Evolutionary conservation across 2,329 filamentous ascomycete genomes (phyloP), one percentile per base, ranked within the genome.

Genomic region (Ceratocystiopsis sp.): DNA sequence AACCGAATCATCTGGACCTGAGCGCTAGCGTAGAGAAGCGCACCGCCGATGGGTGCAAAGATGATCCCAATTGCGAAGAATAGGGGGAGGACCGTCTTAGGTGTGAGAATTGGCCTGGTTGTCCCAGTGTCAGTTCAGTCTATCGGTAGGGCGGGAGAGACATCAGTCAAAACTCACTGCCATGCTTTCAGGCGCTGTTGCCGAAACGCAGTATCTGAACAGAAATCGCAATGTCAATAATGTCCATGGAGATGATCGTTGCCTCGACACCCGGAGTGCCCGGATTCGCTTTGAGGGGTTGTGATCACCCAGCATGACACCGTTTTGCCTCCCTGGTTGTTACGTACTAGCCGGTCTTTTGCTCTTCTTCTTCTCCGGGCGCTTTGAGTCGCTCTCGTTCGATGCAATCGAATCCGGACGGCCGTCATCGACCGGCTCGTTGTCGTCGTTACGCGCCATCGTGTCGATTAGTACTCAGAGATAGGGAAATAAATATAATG

Each of bases 131-230:
- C 44, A 52, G 43, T 42, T 14, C 36, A 25, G 13, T 25, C 11
- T 32, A 9, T 29, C 37, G 19, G 19, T 4, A n/a, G 36, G 19
- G 32, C 29, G 19, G 13, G 6, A 13, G 18, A 43, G 25, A n/a
- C n/a, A n/a, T 32, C 33, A 43, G 43, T 45, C 42, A 52, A 38
- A 37, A 74, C 85, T 63, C 69, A 93, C 81, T 98, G 91, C 91
- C 91, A 98, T 67, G 91, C 91, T 66, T 96, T 95, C 61, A 98
- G 66, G 58, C 91, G 79, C 64, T 98, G 91, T 60, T 98, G 91
- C 54, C 91, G 76, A 60, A 96, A 98, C 12, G 91, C 91, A 46
- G 89, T 96, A 66, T 96, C 85, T 93, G 34, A 8, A 29, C 25
- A 29, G 5, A 29, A 8, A 8, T 29, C 10, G 25, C 25, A 29